Conservation (phyloP, 2,329 filamentous ascomycete genomes). For the Fusarium sp. region DNA sequence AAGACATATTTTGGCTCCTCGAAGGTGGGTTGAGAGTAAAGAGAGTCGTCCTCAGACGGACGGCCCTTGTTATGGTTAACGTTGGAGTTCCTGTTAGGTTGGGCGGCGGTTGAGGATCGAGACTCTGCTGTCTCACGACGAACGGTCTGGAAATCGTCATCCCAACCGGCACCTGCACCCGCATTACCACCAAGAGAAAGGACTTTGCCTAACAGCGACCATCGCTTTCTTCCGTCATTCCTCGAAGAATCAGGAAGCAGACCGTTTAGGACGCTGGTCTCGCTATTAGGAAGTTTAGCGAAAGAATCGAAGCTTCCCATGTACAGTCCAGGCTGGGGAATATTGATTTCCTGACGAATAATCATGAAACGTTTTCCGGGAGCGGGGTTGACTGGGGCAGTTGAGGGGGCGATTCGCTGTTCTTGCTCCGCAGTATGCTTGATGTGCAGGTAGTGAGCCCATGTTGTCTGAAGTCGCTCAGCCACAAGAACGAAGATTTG, state of each 20-base stretch:
- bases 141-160: conserved; percentile 62
- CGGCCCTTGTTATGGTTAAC: conserved; percentile 47
- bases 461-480: conserved; percentile 75
- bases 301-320: conserved; percentile 62
- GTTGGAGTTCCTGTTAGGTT: conserved; percentile 47
- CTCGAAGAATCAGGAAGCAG: conserved; percentile 45
- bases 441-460: conserved; percentile 83
- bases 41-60: conserved; percentile 63
- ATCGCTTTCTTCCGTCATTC: conserved; percentile 66
- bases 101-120: conserved; percentile 45
- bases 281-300: conserved; percentile 43
- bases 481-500: conserved; percentile 76
- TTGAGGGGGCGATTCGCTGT: conserved; percentile 72
- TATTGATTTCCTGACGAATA: conserved; percentile 77
- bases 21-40: conserved; percentile 65
- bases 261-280: conserved; percentile 39
- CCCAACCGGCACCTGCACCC: conserved; percentile 39
- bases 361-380: conserved; percentile 89
- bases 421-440: conserved; percentile 72
- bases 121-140: conserved; percentile 63
- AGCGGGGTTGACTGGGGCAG: conserved; percentile 84
- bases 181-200: conserved; percentile 53
- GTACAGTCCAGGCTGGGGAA: conserved; percentile 59
- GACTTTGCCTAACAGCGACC: conserved; percentile 73
- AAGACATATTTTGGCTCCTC: conserved; percentile 73